A percentile compares a stretch with the other conserved stretches of the same genome.
phyloP scores from a whole-genome alignment of 768 basidiomycete species.

The Lactarius sanguifluus region DNA sequence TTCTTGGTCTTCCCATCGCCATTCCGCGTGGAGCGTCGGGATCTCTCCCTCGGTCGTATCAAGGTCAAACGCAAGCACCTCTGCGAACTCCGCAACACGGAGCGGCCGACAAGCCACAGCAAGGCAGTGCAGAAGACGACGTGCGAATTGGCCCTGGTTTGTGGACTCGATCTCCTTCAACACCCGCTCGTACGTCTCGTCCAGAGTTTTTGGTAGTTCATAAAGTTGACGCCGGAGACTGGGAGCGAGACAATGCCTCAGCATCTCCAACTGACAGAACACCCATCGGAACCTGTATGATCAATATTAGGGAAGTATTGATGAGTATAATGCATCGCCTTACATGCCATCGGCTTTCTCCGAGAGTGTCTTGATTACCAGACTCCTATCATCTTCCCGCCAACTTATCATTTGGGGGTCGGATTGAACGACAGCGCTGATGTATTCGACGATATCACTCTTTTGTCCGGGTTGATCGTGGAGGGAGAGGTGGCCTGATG shows the following conservation, averaged over 20 bases:
- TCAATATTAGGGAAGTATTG: neutral
- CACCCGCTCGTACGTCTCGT: neutral
- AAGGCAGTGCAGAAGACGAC: neutral
- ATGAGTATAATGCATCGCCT: neutral
- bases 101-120: neutral
- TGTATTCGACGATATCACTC: neutral
- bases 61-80: neutral
- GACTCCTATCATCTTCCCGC: neutral
- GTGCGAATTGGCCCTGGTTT: neutral
- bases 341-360: slow-evolving; percentile 2
- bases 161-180: neutral
- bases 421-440: neutral
- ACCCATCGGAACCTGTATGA: neutral
- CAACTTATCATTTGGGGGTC: neutral
- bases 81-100: neutral
- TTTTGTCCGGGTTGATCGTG: neutral
- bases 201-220: neutral
- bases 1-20: slow-evolving; percentile 1
- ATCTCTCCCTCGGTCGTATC: neutral
- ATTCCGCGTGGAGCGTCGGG: neutral
- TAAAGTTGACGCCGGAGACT: neutral
- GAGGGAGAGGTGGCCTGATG: neutral
- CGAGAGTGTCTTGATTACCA: neutral
- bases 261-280: neutral
- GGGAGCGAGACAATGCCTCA: neutral